A percentile compares a stretch with the other conserved stretches of the same genome.
Evolutionary conservation across 345 rosid species (phyloP).

Genomic region (Nephelium lappaceum): DNA sequence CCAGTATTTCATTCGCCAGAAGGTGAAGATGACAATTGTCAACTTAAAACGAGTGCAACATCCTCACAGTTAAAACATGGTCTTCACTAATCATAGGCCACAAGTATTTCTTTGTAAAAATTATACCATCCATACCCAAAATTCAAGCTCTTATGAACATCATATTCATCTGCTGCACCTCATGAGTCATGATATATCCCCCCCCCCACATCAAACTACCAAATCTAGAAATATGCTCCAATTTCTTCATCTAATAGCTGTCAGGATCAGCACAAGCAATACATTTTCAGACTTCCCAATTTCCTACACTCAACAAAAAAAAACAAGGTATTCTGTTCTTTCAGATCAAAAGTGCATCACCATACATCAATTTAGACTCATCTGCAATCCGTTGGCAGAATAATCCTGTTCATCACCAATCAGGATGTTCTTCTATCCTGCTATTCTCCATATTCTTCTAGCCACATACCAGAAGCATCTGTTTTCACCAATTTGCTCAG

Average conservation of each 20-base stretch:
- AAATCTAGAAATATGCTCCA: neutral
- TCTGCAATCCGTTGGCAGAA: neutral
- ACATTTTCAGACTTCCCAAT: neutral
- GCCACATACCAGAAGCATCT: neutral
- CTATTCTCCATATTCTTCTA: neutral
- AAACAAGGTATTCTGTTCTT: neutral
- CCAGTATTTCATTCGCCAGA: neutral
- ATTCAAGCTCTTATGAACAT: conserved; percentile 1
- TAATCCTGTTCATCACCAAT: neutral
- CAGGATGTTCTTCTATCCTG: neutral
- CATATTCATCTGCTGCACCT: neutral
- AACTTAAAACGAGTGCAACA: neutral
- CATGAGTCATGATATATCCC: neutral
- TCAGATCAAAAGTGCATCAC: neutral
- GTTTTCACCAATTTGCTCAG: neutral
- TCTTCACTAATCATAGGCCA: neutral
- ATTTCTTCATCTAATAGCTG: neutral
- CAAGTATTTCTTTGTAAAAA: neutral
- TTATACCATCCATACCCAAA: neutral
- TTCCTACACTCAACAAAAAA: neutral
- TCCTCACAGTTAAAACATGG: neutral
- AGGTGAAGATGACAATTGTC: neutral
- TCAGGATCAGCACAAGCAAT: neutral
- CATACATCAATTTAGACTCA: neutral
- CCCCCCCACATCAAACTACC: neutral